Evolutionary conservation across 345 rosid genomes (phyloP).

Genomic region (Eucalyptus paniculata): DNA sequence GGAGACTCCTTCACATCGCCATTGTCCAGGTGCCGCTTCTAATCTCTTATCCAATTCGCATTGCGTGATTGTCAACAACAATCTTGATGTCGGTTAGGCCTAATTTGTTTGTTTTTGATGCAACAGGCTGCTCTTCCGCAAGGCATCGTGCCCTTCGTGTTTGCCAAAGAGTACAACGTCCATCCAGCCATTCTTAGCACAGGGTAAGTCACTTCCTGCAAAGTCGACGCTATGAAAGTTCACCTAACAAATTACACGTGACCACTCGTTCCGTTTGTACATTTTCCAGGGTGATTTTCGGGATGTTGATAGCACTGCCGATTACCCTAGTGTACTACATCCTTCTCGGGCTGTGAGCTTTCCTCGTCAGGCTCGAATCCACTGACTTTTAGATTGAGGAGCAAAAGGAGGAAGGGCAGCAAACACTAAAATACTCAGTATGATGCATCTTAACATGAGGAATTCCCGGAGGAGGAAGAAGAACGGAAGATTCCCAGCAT

Average conservation of each 20-base stretch:
- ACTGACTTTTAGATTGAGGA: not conserved
- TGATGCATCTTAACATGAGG: not conserved
- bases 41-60: not conserved
- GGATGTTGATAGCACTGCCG: conserved; percentile 92
- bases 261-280: not conserved
- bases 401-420: not conserved
- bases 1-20: conserved; percentile 75
- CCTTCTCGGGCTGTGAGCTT: conserved; percentile 51
- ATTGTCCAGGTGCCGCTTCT: conserved; percentile 38
- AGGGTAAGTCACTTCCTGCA: not conserved
- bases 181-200: conserved; percentile 6
- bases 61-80: not conserved
- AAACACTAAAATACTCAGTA: not conserved
- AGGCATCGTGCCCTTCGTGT: conserved; percentile 5
- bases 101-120: not conserved
- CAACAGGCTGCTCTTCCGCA: conserved; percentile 2
- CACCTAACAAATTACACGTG: not conserved
- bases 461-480: not conserved
- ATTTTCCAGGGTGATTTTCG: conserved; percentile 73
- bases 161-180: conserved; percentile 4
- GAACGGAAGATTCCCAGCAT: not conserved
- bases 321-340: conserved; percentile 86
- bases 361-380: not conserved
- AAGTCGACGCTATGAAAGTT: not conserved
- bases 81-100: not conserved